These are phyloP conservation scores for Rhamnella rubrinervis DNA, from an alignment of 331 rosid species.

Conservation along the genomic window DNA sequence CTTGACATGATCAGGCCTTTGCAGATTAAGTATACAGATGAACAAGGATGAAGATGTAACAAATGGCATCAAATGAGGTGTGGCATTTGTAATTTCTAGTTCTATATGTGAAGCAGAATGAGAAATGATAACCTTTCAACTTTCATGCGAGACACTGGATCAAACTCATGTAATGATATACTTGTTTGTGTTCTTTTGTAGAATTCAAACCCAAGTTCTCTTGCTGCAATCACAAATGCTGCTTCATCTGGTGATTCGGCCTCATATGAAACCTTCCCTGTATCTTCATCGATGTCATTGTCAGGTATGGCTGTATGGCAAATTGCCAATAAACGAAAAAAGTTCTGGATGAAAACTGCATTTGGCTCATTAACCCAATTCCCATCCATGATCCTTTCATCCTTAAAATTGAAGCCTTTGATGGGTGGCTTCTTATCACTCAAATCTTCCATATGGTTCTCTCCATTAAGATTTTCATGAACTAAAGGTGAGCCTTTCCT, in stretches of 20 bases:
- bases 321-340: conserved; percentile 70
- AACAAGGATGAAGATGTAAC: conserved; percentile 3
- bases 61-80: conserved; percentile 18
- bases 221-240: conserved; percentile 96
- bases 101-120: conserved; percentile 3
- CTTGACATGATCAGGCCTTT: neutral
- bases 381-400: conserved; percentile 87
- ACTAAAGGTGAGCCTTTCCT: conserved; percentile 39
- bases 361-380: conserved; percentile 80
- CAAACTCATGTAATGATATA: conserved; percentile 70
- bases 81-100: conserved; percentile 10
- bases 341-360: conserved; percentile 61
- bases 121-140: conserved; percentile 63
- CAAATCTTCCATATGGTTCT: conserved; percentile 26
- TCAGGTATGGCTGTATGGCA: conserved; percentile 99
- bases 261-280: conserved; percentile 63
- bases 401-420: conserved; percentile 89
- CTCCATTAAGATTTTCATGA: conserved; percentile 26
- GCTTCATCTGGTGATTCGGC: conserved; percentile 99
- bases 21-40: conserved; percentile 8
- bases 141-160: conserved; percentile 59
- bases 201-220: conserved; percentile 92
- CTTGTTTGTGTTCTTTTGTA: conserved; percentile 84
- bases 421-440: conserved; percentile 34
- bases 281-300: conserved; percentile 73